These are phyloP conservation scores for Teunomyces aglyptinius DNA, from an alignment of 805 yeast genomes.

Conservation along the genomic window DNA sequence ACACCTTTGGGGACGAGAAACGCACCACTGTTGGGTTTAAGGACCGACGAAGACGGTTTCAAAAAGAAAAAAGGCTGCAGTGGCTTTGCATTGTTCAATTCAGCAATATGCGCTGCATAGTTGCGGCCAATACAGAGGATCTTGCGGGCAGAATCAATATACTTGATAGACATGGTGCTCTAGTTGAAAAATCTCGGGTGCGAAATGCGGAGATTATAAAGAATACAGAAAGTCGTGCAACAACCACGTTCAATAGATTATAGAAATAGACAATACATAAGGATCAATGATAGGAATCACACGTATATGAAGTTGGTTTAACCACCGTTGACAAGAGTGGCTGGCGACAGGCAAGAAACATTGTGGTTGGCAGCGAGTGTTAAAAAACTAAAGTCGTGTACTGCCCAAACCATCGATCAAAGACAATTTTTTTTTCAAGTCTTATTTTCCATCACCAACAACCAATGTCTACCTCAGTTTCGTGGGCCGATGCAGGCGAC, in stretches of 20 bases:
- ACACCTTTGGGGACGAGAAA: conserved; percentile 80
- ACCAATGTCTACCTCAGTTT: conserved; percentile 34
- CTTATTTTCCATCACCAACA: conserved; percentile 6
- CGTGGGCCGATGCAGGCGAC: conserved; percentile 76
- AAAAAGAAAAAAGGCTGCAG: conserved; percentile 87
- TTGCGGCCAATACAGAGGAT: conserved; percentile 95
- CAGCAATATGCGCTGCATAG: conserved; percentile 94
- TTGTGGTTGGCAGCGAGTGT: too few relatives aligned
- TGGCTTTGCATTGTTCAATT: conserved; percentile 79
- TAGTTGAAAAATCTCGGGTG: conserved; percentile 1
- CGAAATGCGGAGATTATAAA: conserved; percentile 1
- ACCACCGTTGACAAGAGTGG: too few relatives aligned
- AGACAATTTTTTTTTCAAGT: not conserved
- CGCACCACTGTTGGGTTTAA: conserved; percentile 63
- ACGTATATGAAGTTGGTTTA: too few relatives aligned
- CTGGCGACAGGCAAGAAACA: too few relatives aligned
- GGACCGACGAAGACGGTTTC: conserved; percentile 80
- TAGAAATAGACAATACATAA: too few relatives aligned
- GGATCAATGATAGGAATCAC: too few relatives aligned
- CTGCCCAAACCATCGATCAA: not conserved
- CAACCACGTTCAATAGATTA: too few relatives aligned
- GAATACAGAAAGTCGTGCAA: too few relatives aligned
- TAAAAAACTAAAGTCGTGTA: too few relatives aligned
- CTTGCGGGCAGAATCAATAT: conserved; percentile 66
- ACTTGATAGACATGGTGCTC: conserved; percentile 29